Conservation (phyloP, 164 flowering plant species). For the Amborella trichopoda region DNA sequence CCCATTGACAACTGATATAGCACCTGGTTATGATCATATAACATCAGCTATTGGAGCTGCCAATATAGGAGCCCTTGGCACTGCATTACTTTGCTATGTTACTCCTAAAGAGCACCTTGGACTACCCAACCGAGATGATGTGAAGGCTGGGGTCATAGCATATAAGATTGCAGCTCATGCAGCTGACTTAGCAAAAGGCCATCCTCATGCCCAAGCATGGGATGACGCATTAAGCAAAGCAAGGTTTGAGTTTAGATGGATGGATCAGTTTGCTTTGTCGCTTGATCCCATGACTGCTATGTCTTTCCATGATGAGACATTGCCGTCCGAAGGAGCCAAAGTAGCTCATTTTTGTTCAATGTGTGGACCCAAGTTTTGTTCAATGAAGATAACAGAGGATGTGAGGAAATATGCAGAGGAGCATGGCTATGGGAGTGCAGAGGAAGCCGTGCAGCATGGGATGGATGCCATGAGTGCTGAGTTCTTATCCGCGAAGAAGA, state of each 20-base stretch:
- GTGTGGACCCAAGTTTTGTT: slow-evolving; percentile 99
- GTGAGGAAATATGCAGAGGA: slow-evolving; percentile 94
- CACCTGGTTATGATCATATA: slow-evolving; percentile 99
- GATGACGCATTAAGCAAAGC: slow-evolving; percentile 99
- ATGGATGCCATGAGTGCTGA: slow-evolving; percentile 99
- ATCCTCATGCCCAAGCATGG: slow-evolving; percentile 96
- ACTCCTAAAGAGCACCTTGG: slow-evolving; percentile 99
- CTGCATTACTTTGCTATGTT: slow-evolving; percentile 97
- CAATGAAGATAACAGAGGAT: slow-evolving; percentile 99
- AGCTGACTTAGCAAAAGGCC: slow-evolving; percentile 91
- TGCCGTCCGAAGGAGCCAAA: slow-evolving; percentile 96
- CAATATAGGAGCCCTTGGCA: slow-evolving; percentile 98
- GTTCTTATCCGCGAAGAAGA: slow-evolving; percentile 86
- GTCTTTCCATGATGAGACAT: slow-evolving; percentile 95
- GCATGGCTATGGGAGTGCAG: slow-evolving; percentile 92
- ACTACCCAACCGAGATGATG: slow-evolving; percentile 93
- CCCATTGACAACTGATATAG: slow-evolving; percentile 97
- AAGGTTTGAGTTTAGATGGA: slow-evolving; percentile 94
- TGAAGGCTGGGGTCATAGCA: slow-evolving; percentile 95
- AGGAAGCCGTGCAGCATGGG: slow-evolving; percentile 77
- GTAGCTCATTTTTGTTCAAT: slow-evolving; percentile 99
- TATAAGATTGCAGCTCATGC: slow-evolving; percentile 99
- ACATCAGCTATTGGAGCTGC: slow-evolving; percentile 99
- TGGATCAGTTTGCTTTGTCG: slow-evolving; percentile 97
- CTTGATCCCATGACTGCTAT: slow-evolving; percentile 96